These are phyloP conservation scores for Monilinia fructigena DNA, from an alignment of 2,329 filamentous ascomycete species.

Conservation along the genomic window DNA sequence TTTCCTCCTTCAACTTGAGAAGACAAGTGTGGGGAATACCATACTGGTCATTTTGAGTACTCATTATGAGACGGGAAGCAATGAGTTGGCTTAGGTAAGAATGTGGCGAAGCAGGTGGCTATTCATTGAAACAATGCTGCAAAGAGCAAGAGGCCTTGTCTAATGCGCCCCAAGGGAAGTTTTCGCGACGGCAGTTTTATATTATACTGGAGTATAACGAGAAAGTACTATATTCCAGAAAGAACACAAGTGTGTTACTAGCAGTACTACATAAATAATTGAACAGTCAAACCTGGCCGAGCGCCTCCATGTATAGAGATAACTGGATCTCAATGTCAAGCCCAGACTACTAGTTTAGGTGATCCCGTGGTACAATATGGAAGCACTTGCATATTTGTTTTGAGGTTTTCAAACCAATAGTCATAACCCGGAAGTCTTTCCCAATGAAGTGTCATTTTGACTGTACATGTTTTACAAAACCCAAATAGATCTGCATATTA, in stretches of 20 bases:
- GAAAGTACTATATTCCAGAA: neutral
- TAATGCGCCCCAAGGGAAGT: neutral
- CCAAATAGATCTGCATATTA: neutral
- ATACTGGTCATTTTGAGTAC: too few species aligned
- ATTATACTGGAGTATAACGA: neutral
- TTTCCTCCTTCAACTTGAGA: neutral
- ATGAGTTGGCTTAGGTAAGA: neutral
- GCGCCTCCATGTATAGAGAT: neutral
- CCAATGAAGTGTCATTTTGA: neutral
- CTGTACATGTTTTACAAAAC: neutral
- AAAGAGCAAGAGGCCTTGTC: neutral
- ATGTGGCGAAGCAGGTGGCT: neutral
- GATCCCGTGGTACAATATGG: neutral
- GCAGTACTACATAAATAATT: neutral
- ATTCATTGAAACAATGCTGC: neutral
- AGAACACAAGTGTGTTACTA: neutral
- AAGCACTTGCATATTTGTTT: constrained; percentile 4
- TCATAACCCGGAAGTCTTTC: neutral
- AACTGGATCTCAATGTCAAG: neutral
- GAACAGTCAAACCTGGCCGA: neutral
- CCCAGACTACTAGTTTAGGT: neutral
- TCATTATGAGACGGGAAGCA: neutral
- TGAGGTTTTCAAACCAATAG: neutral
- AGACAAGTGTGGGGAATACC: neutral
- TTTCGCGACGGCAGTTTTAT: neutral